These are phyloP conservation scores for Bretschneidera sinensis DNA, from an alignment of 345 rosid species.

Conservation along the genomic window DNA sequence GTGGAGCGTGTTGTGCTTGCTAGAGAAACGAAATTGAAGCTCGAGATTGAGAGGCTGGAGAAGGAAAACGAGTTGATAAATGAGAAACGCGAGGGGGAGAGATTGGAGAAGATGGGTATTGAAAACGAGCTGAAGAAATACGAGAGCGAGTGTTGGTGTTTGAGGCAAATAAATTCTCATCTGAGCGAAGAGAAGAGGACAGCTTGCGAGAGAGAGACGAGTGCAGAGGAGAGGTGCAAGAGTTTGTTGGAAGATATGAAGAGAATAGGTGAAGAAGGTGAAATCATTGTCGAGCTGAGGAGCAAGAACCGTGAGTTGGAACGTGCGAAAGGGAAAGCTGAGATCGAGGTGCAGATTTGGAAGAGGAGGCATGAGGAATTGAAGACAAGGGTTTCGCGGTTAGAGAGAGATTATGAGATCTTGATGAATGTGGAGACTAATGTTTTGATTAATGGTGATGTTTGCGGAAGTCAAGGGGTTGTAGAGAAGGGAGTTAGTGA, in stretches of 20 bases:
- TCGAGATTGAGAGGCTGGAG: background rate
- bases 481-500: background rate
- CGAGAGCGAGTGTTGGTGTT: background rate
- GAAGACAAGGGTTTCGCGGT: conserved; percentile 8
- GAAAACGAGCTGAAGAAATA: conserved; percentile 4
- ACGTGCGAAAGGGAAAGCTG: conserved; percentile 10
- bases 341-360: conserved; percentile 7
- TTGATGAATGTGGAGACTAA: background rate
- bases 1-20: conserved; percentile 10
- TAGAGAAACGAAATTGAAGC: conserved; percentile 11
- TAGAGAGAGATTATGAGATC: conserved; percentile 14
- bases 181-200: conserved; percentile 1
- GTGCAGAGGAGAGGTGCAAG: background rate
- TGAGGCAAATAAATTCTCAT: background rate
- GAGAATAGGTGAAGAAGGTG: background rate
- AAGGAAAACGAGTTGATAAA: background rate
- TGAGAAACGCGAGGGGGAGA: background rate
- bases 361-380: conserved; percentile 16
- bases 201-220: background rate
- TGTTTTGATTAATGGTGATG: background rate
- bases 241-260: conserved; percentile 6
- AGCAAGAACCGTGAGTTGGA: conserved; percentile 10
- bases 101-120: conserved; percentile 1
- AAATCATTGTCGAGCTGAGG: conserved; percentile 1
- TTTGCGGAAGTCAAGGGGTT: background rate